These are phyloP conservation scores for Brassica juncea DNA, from an alignment of 345 rosid genomes.

Conservation along the genomic window DNA sequence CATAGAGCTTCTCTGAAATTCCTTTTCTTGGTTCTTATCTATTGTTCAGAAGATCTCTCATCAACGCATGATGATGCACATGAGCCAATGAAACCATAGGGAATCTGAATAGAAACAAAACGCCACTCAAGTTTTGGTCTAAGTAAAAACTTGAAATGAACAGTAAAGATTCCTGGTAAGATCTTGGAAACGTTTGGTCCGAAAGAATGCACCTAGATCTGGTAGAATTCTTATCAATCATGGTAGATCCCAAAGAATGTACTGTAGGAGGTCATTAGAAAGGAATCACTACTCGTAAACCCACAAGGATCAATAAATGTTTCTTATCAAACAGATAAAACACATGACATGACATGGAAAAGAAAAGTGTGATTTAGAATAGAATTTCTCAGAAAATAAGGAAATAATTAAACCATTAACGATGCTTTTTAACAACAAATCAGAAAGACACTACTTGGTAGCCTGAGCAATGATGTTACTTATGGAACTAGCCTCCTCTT, in stretches of 20 bases:
- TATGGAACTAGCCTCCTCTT: conserved; percentile 88
- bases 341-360: conserved; percentile 29
- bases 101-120: background rate
- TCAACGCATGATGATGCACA: too few species aligned
- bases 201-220: background rate
- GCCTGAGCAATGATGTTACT: conserved; percentile 97
- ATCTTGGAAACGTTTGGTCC: background rate
- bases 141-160: background rate
- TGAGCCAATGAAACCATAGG: background rate
- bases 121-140: background rate
- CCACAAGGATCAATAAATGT: background rate
- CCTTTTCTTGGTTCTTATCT: too few species aligned
- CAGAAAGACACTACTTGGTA: conserved; percentile 59
- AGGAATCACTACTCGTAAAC: background rate
- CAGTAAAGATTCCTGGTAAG: background rate
- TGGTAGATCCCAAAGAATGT: background rate
- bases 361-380: conserved; percentile 3
- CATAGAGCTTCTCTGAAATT: too few species aligned
- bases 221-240: background rate
- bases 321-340: conserved; percentile 10
- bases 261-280: background rate
- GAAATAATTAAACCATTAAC: conserved; percentile 3
- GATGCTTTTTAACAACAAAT: conserved; percentile 3
- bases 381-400: background rate
- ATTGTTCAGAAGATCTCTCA: too few species aligned